Evolutionary conservation across 345 rosid genomes (phyloP), one percentile per base, ranked within the genome.

Genomic region (Atalantia buxifolia): DNA sequence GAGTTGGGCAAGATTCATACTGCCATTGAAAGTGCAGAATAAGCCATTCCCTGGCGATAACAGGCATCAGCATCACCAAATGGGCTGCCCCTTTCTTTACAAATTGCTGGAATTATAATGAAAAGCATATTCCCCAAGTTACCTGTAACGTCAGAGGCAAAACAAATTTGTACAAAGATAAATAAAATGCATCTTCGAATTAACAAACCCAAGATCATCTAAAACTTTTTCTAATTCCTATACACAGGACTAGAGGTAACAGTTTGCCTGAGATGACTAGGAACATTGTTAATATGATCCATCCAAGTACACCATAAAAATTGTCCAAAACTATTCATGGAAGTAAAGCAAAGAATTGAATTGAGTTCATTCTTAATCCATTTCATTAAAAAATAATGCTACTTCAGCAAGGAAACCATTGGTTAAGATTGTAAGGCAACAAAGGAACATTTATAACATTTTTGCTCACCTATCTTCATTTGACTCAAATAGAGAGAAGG

Each of bases 1-100:
- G 42, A 74, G 77, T 28, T 62, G 55, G 27, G 24, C 2, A 22
- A 24, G 69, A n/a, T 74, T 59, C 76, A 1, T 85, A 85, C 88
- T 36, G 88, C 86, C 83, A 83, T 83, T 36, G 86, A 86, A 67
- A 86, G 86, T 5, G 88, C 70, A 40, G 81, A 78, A 71, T 86
- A 86, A 14, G 83, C 79, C 42, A 67, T n/a, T 22, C 84, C 88
- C n/a, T 70, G 40, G 31, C 77, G 50, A 14, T 69, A 57, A 60
- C 86, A 86, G 33, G 57, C 22, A 27, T 59, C 25, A n/a, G 66
- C 36, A 74, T 77, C 78, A 28, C 86, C 86, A 72, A 86, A 86
- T 1, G 83, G 86, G 61, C 85, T 83, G 33, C 71, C 14, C 2
- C 42, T 65, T 62, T 86, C 83, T 1, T 77, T 63, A 5, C 86